Evolutionary conservation across 495 filamentous ascomycete genomes (phyloP), one percentile per base, ranked within the genome.

Genomic region (Viridothelium virens): DNA sequence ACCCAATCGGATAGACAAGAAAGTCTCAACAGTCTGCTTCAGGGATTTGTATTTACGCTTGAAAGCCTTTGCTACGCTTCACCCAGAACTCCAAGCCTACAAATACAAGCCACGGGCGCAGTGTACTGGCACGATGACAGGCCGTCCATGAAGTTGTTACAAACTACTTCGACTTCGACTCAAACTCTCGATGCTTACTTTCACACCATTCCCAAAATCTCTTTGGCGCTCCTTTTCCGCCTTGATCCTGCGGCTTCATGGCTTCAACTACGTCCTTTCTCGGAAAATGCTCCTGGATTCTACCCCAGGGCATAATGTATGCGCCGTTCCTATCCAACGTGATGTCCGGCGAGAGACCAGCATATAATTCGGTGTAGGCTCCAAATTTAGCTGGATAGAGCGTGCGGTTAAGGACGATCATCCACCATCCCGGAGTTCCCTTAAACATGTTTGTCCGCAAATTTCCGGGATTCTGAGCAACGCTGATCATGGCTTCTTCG

Each of bases 151-250:
- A 25, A 1, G 25, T 25, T 25, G 25, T 25, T 7, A 16, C 7
- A 46, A 46, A 46, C 14, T 46, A 18, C 48, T 16, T 12, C 48
- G 48, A 53, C 25, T 25, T 25, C 25, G 25, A 25, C 25, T 25
- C 62, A 64, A 41, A 64, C 11, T n/a, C 16, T 31, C 31, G 68
- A n/a, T 69, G 72, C 65, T 72, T 66, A 65, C 65, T 64, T 69
- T 75, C 74, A 66, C 74, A 74, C 67, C 67, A 77, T 18, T 71
- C 67, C 68, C 72, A 75, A 63, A 79, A 78, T 67, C 67, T 72
- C 65, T 66, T 56, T 18, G 70, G 70, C 34, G 44, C 67, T 38
- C 77, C 76, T 16, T 38, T 66, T 59, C 70, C 75, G 5, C 77
- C 76, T 56, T 76, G 66, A 34, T 74, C 72, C 44, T 69, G 67